phyloP scores from a whole-genome alignment of 2,329 filamentous ascomycete genomes.

The Acephala macrosclerotiorum region DNA sequence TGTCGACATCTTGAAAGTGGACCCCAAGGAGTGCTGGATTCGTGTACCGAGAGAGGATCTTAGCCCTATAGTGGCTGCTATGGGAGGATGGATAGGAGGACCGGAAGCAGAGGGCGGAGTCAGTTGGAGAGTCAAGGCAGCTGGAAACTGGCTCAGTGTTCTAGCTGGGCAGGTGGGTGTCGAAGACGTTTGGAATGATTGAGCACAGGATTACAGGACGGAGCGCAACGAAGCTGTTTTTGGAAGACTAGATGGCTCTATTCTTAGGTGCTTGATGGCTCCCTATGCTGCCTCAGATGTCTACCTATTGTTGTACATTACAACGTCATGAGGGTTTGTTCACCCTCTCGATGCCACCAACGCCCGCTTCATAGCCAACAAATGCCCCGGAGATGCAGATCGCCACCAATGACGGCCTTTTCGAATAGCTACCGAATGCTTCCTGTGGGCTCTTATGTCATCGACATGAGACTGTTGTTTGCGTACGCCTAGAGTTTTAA shows the following conservation, averaged over 20 bases:
- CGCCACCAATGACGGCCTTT: constrained; percentile 14
- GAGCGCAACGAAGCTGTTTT: not conserved
- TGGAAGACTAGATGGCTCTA: constrained; percentile 10
- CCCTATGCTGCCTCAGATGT: not conserved
- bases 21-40: constrained; percentile 66
- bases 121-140: constrained; percentile 60
- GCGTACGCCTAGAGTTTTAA: constrained; percentile 72
- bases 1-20: constrained; percentile 73
- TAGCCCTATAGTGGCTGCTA: constrained; percentile 65
- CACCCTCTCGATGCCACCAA: constrained; percentile 9
- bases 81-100: constrained; percentile 69
- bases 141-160: constrained; percentile 69
- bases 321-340: constrained; percentile 1
- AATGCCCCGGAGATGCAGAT: constrained; percentile 17
- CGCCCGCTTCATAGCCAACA: constrained; percentile 10
- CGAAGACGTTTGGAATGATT: constrained; percentile 37
- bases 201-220: constrained; percentile 14
- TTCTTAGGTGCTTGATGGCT: constrained; percentile 15
- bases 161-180: constrained; percentile 55
- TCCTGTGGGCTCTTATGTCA: constrained; percentile 31
- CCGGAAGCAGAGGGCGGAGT: constrained; percentile 43
- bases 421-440: constrained; percentile 10
- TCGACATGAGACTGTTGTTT: constrained; percentile 79
- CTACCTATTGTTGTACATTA: constrained; percentile 4
- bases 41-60: constrained; percentile 69